These are phyloP conservation scores for Pseudocercospora eumusae DNA, from an alignment of 2,329 filamentous ascomycete genomes.

Conservation along the genomic window DNA sequence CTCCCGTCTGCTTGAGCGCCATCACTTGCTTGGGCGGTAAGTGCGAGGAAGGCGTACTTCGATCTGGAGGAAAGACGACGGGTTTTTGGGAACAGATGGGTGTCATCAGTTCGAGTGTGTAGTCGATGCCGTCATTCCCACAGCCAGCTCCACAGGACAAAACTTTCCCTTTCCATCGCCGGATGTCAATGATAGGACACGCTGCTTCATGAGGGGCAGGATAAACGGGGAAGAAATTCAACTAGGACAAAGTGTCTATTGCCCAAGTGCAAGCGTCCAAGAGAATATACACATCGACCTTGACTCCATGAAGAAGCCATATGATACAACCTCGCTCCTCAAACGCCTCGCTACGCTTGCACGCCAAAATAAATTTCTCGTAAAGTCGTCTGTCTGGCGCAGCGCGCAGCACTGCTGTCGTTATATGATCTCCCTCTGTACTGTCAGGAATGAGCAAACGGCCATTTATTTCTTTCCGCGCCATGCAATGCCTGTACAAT, in stretches of 20 bases:
- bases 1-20: no score
- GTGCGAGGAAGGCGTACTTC: neutral
- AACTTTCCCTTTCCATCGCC: no score
- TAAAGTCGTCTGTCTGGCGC: constrained; percentile 11
- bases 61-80: neutral
- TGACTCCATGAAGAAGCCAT: neutral
- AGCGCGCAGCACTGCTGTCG: constrained; percentile 13
- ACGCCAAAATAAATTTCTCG: constrained; percentile 1
- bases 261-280: neutral
- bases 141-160: no score
- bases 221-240: neutral
- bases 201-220: neutral
- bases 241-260: neutral
- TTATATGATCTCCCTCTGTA: neutral
- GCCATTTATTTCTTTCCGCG: neutral
- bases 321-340: neutral
- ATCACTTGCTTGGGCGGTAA: neutral
- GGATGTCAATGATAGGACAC: neutral
- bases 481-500: constrained; percentile 8
- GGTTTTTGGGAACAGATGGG: neutral
- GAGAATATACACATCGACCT: neutral
- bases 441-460: neutral
- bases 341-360: constrained; percentile 10
- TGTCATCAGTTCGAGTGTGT: no score
- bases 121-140: no score